A percentile compares a stretch with the other conserved stretches of the same genome.
These are phyloP conservation scores for Globisporangium yorkense DNA, from an alignment of 352 stramenopile species.

Conservation along the genomic window DNA sequence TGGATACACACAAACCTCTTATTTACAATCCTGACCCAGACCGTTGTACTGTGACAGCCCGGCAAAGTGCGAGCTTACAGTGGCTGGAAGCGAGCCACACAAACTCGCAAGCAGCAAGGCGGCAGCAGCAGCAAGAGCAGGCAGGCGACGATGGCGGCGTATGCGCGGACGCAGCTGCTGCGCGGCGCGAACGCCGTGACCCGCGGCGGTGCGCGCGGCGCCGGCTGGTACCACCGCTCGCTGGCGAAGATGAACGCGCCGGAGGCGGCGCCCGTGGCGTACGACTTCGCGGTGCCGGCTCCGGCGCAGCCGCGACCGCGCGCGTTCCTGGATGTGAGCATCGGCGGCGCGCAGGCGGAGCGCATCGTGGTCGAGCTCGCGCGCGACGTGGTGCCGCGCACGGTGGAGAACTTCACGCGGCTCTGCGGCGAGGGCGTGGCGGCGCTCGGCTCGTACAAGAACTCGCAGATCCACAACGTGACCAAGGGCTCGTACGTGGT, in stretches of 20 bases:
- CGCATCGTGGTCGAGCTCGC: slow-evolving; percentile 79
- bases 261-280: slow-evolving; percentile 38
- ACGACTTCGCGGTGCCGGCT: slow-evolving; percentile 60
- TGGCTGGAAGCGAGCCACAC: slow-evolving; percentile 34
- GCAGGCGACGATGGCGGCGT: slow-evolving; percentile 37
- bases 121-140: not conserved
- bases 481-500: slow-evolving; percentile 78
- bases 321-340: slow-evolving; percentile 80
- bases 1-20: not conserved
- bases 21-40: too few relatives aligned
- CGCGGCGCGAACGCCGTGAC: slow-evolving; percentile 41
- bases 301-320: slow-evolving; percentile 50
- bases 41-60: not conserved
- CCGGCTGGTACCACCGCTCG: slow-evolving; percentile 81
- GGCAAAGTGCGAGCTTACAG: slow-evolving; percentile 11
- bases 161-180: slow-evolving; percentile 56
- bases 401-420: slow-evolving; percentile 69
- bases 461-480: slow-evolving; percentile 82
- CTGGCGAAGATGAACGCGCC: slow-evolving; percentile 82
- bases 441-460: slow-evolving; percentile 72
- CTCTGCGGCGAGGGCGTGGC: slow-evolving; percentile 67
- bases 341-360: slow-evolving; percentile 66
- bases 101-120: not conserved
- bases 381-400: slow-evolving; percentile 77
- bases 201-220: slow-evolving; percentile 61